Evolutionary conservation across 2,329 filamentous ascomycete genomes (phyloP).

Genomic region (Fusarium virguliforme): DNA sequence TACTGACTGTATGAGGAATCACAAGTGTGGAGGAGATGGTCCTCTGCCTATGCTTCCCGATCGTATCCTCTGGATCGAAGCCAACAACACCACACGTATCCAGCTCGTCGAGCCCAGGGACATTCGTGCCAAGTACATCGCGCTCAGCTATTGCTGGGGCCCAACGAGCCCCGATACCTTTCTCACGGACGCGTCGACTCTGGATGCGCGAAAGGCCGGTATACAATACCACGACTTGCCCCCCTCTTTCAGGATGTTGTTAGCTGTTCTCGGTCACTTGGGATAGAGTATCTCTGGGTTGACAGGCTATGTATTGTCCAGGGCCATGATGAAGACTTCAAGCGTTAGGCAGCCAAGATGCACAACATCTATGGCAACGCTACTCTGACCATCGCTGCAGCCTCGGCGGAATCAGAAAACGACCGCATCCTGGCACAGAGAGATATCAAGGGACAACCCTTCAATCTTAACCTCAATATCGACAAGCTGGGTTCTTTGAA

Average conservation of each 20-base stretch:
- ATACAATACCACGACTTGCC: conserved; percentile 9
- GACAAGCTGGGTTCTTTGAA: not conserved
- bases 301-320: conserved; percentile 7
- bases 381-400: conserved; percentile 6
- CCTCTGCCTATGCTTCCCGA: conserved; percentile 10
- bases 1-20: not conserved
- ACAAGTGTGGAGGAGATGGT: conserved; percentile 4
- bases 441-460: not conserved
- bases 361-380: conserved; percentile 8
- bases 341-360: conserved; percentile 3
- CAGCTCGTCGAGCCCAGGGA: conserved; percentile 5
- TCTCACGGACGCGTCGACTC: conserved; percentile 11
- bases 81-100: conserved; percentile 1
- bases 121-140: conserved; percentile 2
- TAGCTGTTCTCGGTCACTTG: conserved; percentile 1
- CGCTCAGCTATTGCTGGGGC: conserved; percentile 9
- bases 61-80: conserved; percentile 10
- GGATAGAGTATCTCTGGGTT: conserved; percentile 11
- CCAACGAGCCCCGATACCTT: conserved; percentile 3
- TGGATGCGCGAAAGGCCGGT: not conserved
- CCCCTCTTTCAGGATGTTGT: conserved; percentile 12
- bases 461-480: not conserved
- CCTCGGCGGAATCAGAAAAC: conserved; percentile 1
- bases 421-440: conserved; percentile 5
- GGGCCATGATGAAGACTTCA: conserved; percentile 6